These are phyloP conservation scores for Citrullus mucosospermus DNA, from an alignment of 306 rosid species.

Conservation along the genomic window DNA sequence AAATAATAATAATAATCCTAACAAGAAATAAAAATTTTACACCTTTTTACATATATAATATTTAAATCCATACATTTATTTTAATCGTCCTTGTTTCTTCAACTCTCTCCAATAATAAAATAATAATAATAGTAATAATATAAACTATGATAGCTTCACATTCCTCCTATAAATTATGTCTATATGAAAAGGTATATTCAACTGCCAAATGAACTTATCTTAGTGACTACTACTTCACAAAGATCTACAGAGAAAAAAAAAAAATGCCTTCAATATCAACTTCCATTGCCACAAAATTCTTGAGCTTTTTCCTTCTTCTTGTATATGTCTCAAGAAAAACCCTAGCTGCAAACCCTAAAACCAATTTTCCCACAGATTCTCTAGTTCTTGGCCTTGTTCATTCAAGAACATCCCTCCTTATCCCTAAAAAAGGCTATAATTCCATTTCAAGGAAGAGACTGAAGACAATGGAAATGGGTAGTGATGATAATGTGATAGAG, in stretches of 20 bases:
- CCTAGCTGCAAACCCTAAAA: background rate
- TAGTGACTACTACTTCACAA: background rate
- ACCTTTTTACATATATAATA: too few relatives aligned
- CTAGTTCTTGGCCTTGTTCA: slow-evolving; percentile 25
- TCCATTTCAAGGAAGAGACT: slow-evolving; percentile 2
- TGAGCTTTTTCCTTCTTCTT: slow-evolving; percentile 7
- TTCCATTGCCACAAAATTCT: background rate
- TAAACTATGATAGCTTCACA: background rate
- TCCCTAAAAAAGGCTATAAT: slow-evolving; percentile 8
- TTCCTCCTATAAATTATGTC: background rate
- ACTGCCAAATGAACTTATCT: background rate
- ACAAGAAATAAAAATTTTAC: too few relatives aligned
- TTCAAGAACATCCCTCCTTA: slow-evolving; percentile 19
- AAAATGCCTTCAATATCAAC: background rate
- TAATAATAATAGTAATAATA: too few relatives aligned
- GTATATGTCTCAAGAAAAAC: slow-evolving; percentile 2
- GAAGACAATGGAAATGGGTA: slow-evolving; percentile 1
- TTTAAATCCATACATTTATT: too few relatives aligned
- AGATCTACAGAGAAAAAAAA: background rate
- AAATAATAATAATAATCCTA: too few relatives aligned
- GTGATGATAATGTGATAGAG: slow-evolving; percentile 20
- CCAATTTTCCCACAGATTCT: background rate
- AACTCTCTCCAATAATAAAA: too few relatives aligned
- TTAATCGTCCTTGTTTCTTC: too few relatives aligned
- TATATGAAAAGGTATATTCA: background rate